These are phyloP conservation scores for Furcasterigmium furcatum DNA, from an alignment of 2,329 filamentous ascomycete species.

Conservation along the genomic window DNA sequence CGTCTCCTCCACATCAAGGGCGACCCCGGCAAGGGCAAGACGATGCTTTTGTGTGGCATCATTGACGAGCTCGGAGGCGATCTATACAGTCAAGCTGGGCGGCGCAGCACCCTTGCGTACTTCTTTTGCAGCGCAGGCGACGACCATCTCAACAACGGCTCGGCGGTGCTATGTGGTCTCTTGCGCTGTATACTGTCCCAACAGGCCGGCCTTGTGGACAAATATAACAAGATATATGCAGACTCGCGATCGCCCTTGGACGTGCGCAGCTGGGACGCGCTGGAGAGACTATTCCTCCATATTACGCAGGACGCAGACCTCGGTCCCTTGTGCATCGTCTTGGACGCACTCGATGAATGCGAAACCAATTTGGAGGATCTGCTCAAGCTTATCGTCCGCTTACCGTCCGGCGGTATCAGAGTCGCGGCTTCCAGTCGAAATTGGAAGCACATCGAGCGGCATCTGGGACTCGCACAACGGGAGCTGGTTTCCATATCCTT, in stretches of 20 bases:
- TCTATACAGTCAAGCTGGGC: background rate
- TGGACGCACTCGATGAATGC: background rate
- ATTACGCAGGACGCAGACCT: background rate
- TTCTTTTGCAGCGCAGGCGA: constrained; percentile 37
- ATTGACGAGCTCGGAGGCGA: constrained; percentile 17
- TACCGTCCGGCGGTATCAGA: too few species aligned
- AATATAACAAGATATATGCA: background rate
- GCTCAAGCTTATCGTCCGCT: background rate
- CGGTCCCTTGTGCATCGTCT: background rate
- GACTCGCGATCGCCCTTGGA: background rate
- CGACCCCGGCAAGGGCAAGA: constrained; percentile 31
- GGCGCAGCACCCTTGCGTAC: constrained; percentile 11
- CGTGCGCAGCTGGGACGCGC: background rate
- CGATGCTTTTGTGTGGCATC: constrained; percentile 26
- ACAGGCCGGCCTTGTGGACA: background rate
- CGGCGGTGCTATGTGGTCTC: background rate
- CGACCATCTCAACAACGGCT: background rate
- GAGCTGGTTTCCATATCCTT: too few species aligned
- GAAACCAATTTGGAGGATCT: background rate
- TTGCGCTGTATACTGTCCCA: background rate
- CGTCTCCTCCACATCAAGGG: constrained; percentile 29
- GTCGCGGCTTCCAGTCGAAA: too few species aligned
- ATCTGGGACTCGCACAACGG: too few species aligned
- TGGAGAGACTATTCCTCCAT: background rate
- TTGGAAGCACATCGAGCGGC: too few species aligned